phyloP scores from a whole-genome alignment of 805 yeast species.

The Teunomyces funiuensis region DNA sequence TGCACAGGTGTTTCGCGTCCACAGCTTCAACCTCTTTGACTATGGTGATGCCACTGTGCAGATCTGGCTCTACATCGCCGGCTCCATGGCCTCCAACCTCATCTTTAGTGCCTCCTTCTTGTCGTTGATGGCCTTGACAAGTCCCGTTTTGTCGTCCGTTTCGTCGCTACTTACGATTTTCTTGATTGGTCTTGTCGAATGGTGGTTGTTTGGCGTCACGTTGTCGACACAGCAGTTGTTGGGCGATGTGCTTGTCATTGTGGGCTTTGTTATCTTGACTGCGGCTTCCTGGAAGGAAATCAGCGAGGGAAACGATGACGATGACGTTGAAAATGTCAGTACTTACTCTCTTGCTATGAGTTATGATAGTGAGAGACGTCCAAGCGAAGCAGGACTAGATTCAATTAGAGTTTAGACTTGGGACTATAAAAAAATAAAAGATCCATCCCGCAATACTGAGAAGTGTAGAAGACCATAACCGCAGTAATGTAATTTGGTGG shows the following conservation, averaged over 20 bases:
- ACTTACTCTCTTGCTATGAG: constrained; percentile 44
- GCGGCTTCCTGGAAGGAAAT: constrained; percentile 67
- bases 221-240: constrained; percentile 56
- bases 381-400: too few species aligned
- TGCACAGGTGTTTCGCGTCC: constrained; percentile 55
- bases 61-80: constrained; percentile 46
- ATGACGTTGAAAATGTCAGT: constrained; percentile 42
- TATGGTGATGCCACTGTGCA: constrained; percentile 36
- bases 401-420: too few species aligned
- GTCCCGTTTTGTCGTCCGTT: constrained; percentile 77
- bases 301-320: constrained; percentile 47
- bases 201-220: constrained; percentile 59
- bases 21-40: constrained; percentile 55
- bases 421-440: too few species aligned
- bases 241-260: constrained; percentile 69
- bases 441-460: too few species aligned
- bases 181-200: constrained; percentile 76
- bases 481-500: too few species aligned
- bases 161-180: constrained; percentile 73
- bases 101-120: constrained; percentile 70
- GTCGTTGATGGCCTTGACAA: constrained; percentile 77
- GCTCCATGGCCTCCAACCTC: constrained; percentile 63
- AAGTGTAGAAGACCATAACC: too few species aligned
- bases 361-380: constrained; percentile 9
- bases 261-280: constrained; percentile 68